Evolutionary conservation across 148 eudicot genomes (phyloP).

Genomic region (Pouteria glomerata): DNA sequence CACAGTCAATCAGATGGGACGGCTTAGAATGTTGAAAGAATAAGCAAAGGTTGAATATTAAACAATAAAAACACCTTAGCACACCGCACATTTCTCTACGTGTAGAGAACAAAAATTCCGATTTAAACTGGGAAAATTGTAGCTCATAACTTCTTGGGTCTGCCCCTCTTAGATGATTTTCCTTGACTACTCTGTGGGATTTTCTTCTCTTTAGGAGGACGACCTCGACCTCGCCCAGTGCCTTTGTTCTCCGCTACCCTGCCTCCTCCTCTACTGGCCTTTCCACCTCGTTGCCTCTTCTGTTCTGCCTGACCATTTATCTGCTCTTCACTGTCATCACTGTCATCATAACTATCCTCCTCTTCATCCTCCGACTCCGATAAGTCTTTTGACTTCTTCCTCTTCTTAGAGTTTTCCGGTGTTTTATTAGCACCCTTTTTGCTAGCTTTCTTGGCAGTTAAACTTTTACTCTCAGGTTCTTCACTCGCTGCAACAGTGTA

Average conservation of each 20-base stretch:
- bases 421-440: slow-evolving; percentile 39
- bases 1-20: too few relatives aligned
- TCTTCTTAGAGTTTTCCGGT: slow-evolving; percentile 57
- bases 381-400: slow-evolving; percentile 54
- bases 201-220: slow-evolving; percentile 45
- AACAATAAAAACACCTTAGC: too few relatives aligned
- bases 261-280: slow-evolving; percentile 65
- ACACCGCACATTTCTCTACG: too few relatives aligned
- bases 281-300: slow-evolving; percentile 55
- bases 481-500: slow-evolving; percentile 32
- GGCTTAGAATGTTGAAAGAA: too few relatives aligned
- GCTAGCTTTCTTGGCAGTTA: slow-evolving; percentile 36
- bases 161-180: slow-evolving; percentile 54
- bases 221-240: slow-evolving; percentile 52
- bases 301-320: slow-evolving; percentile 44
- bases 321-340: slow-evolving; percentile 46
- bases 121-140: neutral
- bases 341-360: slow-evolving; percentile 28
- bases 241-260: slow-evolving; percentile 13
- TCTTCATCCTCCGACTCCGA: slow-evolving; percentile 70
- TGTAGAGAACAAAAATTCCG: neutral
- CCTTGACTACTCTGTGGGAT: slow-evolving; percentile 25
- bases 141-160: slow-evolving; percentile 33
- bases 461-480: slow-evolving; percentile 28
- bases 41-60: too few relatives aligned